phyloP scores from a whole-genome alignment of 75 land plant species.

The Pinus taeda region DNA sequence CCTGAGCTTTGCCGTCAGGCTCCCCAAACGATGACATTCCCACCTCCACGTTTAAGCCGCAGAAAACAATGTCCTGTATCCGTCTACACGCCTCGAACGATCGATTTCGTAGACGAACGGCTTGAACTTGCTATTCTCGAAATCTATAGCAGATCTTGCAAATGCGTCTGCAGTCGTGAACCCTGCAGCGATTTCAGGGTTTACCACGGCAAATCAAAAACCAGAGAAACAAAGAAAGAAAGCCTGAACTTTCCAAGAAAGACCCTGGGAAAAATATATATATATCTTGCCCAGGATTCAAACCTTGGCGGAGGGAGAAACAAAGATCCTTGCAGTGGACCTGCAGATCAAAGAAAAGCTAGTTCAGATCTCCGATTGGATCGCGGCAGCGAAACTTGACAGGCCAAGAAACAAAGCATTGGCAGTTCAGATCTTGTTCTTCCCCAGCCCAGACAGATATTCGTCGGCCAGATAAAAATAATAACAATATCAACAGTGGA shows the following conservation, averaged over 20 bases:
- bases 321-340: not conserved
- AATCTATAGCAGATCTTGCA: not conserved
- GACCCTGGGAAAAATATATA: too few species aligned
- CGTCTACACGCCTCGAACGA: not conserved
- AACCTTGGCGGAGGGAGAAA: too few species aligned
- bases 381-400: not conserved
- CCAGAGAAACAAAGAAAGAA: too few species aligned
- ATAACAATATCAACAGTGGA: not conserved
- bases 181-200: not conserved
- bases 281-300: too few species aligned
- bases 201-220: too few species aligned
- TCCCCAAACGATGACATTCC: conserved; percentile 13
- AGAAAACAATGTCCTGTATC: not conserved
- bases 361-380: not conserved
- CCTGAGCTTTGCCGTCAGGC: conserved; percentile 12
- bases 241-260: too few species aligned
- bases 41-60: not conserved
- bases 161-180: not conserved
- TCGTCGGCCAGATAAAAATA: not conserved
- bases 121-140: not conserved
- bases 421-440: not conserved
- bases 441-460: not conserved
- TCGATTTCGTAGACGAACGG: not conserved
- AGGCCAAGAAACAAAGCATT: not conserved
- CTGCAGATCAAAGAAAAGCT: not conserved